A percentile compares a stretch with the other conserved stretches of the same genome.
Conservation (phyloP, 768 basidiomycete species). For the Kwoniella bestiolae region DNA sequence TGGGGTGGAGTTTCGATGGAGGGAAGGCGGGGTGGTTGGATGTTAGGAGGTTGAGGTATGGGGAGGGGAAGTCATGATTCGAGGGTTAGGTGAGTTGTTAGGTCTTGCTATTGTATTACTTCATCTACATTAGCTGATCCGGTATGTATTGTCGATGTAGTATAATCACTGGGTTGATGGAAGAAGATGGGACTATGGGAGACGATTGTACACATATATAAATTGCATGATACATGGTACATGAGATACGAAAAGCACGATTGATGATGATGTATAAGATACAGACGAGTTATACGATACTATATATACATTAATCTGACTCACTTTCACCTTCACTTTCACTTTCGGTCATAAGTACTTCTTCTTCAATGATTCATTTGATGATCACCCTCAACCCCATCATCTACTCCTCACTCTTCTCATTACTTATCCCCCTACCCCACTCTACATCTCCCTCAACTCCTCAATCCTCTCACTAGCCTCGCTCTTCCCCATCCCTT, state of each 20-base stretch:
- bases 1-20: conserved; percentile 58
- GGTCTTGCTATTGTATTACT: not conserved
- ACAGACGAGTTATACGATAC: no score
- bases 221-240: conserved; percentile 4
- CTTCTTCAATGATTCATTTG: no score
- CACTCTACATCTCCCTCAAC: conserved; percentile 39
- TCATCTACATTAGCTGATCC: not conserved
- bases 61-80: not conserved
- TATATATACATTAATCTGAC: no score
- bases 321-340: no score
- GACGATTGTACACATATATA: not conserved
- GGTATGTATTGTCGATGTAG: no score
- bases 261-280: conserved; percentile 1
- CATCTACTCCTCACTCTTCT: not conserved
- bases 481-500: conserved; percentile 49
- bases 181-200: not conserved
- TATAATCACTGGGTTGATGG: not conserved
- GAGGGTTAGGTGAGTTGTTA: not conserved
- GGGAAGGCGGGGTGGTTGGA: conserved; percentile 54
- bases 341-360: no score
- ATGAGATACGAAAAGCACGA: not conserved
- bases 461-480: conserved; percentile 56
- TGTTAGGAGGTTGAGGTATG: conserved; percentile 52
- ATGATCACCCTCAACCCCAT: no score
- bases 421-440: not conserved